Evolutionary conservation across 2,329 filamentous ascomycete species (phyloP).

Genomic region (Aspergillus unguis): DNA sequence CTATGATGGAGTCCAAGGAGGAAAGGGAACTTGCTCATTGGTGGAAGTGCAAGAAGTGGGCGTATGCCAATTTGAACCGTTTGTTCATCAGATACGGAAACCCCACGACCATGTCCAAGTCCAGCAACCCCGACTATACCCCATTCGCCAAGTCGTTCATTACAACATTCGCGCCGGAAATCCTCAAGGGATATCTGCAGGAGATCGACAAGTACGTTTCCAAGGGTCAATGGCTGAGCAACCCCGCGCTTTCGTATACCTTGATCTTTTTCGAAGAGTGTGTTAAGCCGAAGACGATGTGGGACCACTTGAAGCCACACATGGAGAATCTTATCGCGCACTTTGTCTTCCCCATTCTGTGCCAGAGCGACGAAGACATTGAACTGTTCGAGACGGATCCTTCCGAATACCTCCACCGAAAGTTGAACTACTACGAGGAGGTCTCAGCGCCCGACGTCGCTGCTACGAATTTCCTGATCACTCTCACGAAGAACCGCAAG

Average conservation of each 20-base stretch:
- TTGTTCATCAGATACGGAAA: slow-evolving; percentile 96
- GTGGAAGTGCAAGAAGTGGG: slow-evolving; percentile 99
- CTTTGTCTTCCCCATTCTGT: slow-evolving; percentile 92
- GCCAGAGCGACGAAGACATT: slow-evolving; percentile 85
- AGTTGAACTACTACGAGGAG: slow-evolving; percentile 97
- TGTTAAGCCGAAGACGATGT: slow-evolving; percentile 95
- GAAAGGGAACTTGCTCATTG: slow-evolving; percentile 93
- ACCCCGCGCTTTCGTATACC: slow-evolving; percentile 87
- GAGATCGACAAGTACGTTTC: slow-evolving; percentile 98
- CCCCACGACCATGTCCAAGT: slow-evolving; percentile 68
- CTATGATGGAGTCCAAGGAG: slow-evolving; percentile 73
- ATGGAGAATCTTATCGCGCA: slow-evolving; percentile 91
- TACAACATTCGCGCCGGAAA: slow-evolving; percentile 87
- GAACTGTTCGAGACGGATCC: slow-evolving; percentile 93
- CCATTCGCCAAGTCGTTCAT: slow-evolving; percentile 90
- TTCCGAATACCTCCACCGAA: slow-evolving; percentile 93
- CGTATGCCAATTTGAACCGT: slow-evolving; percentile 94
- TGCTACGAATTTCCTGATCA: slow-evolving; percentile 93
- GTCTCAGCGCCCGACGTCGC: slow-evolving; percentile 92
- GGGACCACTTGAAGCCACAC: slow-evolving; percentile 88
- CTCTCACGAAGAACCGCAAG: slow-evolving; percentile 86
- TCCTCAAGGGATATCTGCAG: slow-evolving; percentile 87
- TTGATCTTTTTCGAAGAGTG: slow-evolving; percentile 96
- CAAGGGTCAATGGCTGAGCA: slow-evolving; percentile 91
- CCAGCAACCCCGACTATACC: slow-evolving; percentile 71